Conservation (phyloP, 179 eudicot genomes). For the Beta corolliflora region DNA sequence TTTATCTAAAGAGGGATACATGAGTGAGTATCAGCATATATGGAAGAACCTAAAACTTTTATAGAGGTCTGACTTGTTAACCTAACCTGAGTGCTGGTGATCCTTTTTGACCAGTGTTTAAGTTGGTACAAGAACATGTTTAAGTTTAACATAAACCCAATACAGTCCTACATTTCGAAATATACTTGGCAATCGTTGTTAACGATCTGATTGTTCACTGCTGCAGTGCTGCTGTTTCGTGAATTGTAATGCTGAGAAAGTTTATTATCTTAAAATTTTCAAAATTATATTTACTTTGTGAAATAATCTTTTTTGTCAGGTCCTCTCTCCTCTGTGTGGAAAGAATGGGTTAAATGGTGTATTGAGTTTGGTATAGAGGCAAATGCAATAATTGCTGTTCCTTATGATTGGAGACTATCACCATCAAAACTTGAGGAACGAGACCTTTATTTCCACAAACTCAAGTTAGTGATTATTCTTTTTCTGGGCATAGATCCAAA, state of each 20-base stretch:
- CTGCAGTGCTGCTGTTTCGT: background rate
- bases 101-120: background rate
- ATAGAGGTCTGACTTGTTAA: background rate
- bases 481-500: background rate
- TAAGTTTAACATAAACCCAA: background rate
- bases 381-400: slow-evolving; percentile 93
- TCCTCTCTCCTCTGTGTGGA: slow-evolving; percentile 98
- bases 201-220: slow-evolving; percentile 9
- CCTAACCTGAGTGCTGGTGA: background rate
- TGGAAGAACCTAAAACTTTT: background rate
- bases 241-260: background rate
- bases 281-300: slow-evolving; percentile 4
- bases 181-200: background rate
- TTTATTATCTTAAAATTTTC: background rate
- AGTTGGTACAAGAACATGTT: background rate
- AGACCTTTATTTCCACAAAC: slow-evolving; percentile 92
- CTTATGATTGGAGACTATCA: slow-evolving; percentile 96
- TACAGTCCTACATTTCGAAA: background rate
- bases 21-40: background rate
- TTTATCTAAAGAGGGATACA: background rate
- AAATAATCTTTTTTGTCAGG: slow-evolving; percentile 48
- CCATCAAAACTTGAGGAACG: slow-evolving; percentile 98
- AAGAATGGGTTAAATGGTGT: slow-evolving; percentile 99
- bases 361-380: slow-evolving; percentile 96
- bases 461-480: slow-evolving; percentile 56